Evolutionary conservation across 2,329 filamentous ascomycete species (phyloP).

Genomic region (Colletotrichum sp.): DNA sequence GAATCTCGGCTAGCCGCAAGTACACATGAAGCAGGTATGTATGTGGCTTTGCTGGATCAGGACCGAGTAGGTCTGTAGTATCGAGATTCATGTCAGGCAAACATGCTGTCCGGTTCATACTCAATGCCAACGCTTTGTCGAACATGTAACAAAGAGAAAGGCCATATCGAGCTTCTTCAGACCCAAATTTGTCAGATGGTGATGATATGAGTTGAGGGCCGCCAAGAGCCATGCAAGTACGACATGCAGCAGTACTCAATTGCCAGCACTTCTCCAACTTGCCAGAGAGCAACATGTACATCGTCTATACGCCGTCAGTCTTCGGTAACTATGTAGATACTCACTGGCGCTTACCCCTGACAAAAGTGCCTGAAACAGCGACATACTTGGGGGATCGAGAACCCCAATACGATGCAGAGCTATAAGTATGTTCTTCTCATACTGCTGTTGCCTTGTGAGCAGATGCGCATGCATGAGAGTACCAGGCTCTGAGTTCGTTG

Average conservation of each 20-base stretch:
- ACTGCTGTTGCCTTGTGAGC: not conserved
- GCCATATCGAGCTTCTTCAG: not conserved
- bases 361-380: not conserved
- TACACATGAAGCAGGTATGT: not conserved
- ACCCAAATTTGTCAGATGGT: not conserved
- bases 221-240: not conserved
- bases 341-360: not conserved
- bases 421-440: not conserved
- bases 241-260: not conserved
- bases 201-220: not conserved
- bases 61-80: not conserved
- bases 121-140: not conserved
- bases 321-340: not conserved
- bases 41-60: not conserved
- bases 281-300: not conserved
- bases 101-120: not conserved
- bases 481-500: not conserved
- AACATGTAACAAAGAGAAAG: not conserved
- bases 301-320: not conserved
- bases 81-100: not conserved
- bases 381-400: not conserved
- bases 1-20: not conserved
- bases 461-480: not conserved
- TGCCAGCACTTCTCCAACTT: not conserved
- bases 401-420: not conserved